Conservation (phyloP, 345 rosid species). For the Luvunga scandens region DNA sequence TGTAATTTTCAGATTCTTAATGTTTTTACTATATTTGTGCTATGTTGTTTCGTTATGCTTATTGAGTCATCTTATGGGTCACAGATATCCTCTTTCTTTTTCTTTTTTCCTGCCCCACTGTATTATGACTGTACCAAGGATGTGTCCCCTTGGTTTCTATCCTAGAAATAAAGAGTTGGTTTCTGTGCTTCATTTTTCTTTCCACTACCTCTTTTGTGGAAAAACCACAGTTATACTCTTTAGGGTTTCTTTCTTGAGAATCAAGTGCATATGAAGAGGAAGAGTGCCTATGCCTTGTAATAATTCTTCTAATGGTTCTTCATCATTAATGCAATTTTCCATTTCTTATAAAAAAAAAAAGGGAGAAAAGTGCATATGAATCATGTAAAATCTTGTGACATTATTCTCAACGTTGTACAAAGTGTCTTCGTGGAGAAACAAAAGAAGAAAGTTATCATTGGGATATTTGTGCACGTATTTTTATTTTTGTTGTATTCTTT, state of each 20-base stretch:
- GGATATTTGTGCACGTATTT: background rate
- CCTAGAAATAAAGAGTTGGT: background rate
- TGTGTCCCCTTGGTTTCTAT: background rate
- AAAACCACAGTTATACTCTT: background rate
- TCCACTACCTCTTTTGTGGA: background rate
- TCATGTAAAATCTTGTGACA: background rate
- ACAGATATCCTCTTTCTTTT: too few relatives aligned
- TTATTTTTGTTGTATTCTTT: background rate
- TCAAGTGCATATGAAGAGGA: background rate
- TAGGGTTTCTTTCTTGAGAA: background rate
- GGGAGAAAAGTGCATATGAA: background rate
- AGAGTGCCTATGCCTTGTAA: too few relatives aligned
- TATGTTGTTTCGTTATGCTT: background rate
- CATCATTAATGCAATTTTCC: too few relatives aligned
- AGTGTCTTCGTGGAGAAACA: background rate
- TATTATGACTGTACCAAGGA: background rate
- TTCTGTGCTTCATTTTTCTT: background rate
- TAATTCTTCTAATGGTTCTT: too few relatives aligned
- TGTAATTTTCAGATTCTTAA: background rate
- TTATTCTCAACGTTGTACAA: background rate
- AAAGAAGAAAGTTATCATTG: background rate
- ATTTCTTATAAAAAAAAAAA: too few relatives aligned
- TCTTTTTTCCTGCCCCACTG: too few relatives aligned
- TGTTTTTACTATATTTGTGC: background rate
- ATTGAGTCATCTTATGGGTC: background rate